Conservation (phyloP, 371 early-diverging fungal species). For the Scutellospora calospora region DNA sequence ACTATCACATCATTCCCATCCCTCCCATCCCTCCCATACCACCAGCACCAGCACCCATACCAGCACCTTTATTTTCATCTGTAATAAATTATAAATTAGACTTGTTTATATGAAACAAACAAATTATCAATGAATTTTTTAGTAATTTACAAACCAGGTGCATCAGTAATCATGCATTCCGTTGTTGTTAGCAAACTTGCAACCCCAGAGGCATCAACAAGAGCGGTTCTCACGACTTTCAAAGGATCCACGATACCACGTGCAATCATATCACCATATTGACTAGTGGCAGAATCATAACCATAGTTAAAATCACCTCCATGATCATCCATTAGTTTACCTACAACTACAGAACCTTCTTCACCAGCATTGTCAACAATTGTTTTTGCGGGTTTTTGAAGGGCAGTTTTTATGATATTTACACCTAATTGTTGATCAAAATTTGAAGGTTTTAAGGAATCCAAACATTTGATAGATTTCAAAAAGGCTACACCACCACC, state of each 20-base stretch:
- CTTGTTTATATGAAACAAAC: background rate
- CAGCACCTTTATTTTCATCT: constrained; percentile 45
- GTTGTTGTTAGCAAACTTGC: constrained; percentile 95
- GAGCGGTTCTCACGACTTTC: constrained; percentile 97
- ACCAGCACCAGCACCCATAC: constrained; percentile 47
- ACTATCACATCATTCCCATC: constrained; percentile 49
- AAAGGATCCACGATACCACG: constrained; percentile 97
- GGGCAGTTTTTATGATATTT: constrained; percentile 93
- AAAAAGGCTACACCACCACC: constrained; percentile 97
- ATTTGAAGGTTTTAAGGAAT: constrained; percentile 84
- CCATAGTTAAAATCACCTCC: constrained; percentile 85
- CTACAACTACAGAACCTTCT: constrained; percentile 96
- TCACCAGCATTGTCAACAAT: constrained; percentile 97
- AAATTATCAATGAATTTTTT: background rate
- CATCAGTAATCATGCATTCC: constrained; percentile 97
- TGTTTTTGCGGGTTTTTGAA: constrained; percentile 91
- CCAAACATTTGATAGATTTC: constrained; percentile 88
- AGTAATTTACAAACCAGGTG: constrained; percentile 62
- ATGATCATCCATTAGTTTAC: constrained; percentile 86
- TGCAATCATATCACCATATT: constrained; percentile 95
- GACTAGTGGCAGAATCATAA: constrained; percentile 91
- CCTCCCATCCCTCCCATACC: constrained; percentile 76
- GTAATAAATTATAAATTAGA: background rate
- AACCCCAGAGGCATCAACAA: constrained; percentile 95
- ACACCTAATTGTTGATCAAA: constrained; percentile 98